A percentile compares a stretch with the other conserved stretches of the same genome.
Evolutionary conservation across 2,329 filamentous ascomycete genomes (phyloP).

Genomic region (Chrysoporthe deuterocubensis): DNA sequence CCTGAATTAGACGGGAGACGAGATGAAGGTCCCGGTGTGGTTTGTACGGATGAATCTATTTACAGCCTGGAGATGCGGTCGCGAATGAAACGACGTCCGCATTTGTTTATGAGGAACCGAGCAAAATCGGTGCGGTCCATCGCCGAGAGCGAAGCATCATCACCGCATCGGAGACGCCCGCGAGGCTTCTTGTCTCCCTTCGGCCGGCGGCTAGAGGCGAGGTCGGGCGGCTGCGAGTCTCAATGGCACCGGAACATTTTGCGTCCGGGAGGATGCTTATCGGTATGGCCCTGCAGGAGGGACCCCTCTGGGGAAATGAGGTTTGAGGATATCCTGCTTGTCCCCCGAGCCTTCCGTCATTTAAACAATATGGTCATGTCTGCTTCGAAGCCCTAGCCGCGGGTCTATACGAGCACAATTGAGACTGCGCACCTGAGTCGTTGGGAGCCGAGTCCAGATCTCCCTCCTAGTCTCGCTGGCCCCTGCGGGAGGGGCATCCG

Average conservation of each 20-base stretch:
- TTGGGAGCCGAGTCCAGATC: not conserved
- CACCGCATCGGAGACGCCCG: not conserved
- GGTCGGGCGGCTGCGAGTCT: not conserved
- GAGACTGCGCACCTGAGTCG: not conserved
- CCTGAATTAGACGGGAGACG: not conserved
- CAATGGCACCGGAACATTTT: not conserved
- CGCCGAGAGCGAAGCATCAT: not conserved
- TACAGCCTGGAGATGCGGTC: not conserved
- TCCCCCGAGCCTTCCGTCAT: not conserved
- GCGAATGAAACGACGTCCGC: not conserved
- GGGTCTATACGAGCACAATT: not conserved
- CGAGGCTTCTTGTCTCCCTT: not conserved
- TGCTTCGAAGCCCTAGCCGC: not conserved
- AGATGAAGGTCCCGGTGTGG: conserved; percentile 3
- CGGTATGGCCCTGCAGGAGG: not conserved
- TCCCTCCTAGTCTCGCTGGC: not conserved
- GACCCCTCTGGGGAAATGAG: not conserved
- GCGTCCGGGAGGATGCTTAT: not conserved
- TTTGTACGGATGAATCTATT: not conserved
- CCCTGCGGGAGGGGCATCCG: conserved; percentile 1
- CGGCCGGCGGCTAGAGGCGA: not conserved
- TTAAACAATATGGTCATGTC: not conserved
- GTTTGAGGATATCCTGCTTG: not conserved
- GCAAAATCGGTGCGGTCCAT: not conserved
- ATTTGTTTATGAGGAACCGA: not conserved